Evolutionary conservation across 2,329 filamentous ascomycete species (phyloP).

Genomic region (Trichoderma atrobrunneum): DNA sequence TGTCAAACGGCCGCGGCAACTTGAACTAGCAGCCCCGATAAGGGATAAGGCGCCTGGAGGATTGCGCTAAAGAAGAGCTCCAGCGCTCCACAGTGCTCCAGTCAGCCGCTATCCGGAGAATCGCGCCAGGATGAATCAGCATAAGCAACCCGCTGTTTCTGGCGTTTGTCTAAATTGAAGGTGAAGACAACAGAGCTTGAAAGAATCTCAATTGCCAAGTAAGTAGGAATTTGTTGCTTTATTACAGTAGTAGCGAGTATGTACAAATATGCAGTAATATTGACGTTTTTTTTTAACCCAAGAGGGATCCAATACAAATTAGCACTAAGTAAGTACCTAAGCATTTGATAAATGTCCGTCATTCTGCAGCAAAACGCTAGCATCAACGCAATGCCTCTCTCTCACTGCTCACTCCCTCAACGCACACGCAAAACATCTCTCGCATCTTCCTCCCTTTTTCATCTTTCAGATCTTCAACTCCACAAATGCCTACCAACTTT

Average conservation of each 20-base stretch:
- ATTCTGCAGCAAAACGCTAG: not conserved
- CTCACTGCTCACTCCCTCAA: not conserved
- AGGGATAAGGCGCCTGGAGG: not conserved
- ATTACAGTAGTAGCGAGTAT: not conserved
- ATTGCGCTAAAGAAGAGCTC: not conserved
- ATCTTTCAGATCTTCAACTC: not conserved
- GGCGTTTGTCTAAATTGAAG: not conserved
- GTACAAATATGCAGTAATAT: not conserved
- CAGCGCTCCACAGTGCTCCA: not conserved
- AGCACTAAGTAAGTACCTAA: not conserved
- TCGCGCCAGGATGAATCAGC: not conserved
- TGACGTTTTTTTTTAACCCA: not conserved
- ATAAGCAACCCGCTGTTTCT: not conserved
- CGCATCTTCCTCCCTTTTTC: not conserved
- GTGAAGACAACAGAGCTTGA: not conserved
- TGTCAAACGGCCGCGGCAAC: not conserved
- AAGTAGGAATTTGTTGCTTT: not conserved
- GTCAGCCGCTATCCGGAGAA: not conserved
- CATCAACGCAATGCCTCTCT: not conserved
- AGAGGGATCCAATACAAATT: not conserved
- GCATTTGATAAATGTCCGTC: not conserved
- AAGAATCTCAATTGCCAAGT: not conserved
- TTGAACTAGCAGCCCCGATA: not conserved
- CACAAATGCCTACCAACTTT: slow-evolving; percentile 17
- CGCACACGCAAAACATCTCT: not conserved